Evolutionary conservation across 306 rosid species (phyloP).

Genomic region (Notholithocarpus densiflorus): DNA sequence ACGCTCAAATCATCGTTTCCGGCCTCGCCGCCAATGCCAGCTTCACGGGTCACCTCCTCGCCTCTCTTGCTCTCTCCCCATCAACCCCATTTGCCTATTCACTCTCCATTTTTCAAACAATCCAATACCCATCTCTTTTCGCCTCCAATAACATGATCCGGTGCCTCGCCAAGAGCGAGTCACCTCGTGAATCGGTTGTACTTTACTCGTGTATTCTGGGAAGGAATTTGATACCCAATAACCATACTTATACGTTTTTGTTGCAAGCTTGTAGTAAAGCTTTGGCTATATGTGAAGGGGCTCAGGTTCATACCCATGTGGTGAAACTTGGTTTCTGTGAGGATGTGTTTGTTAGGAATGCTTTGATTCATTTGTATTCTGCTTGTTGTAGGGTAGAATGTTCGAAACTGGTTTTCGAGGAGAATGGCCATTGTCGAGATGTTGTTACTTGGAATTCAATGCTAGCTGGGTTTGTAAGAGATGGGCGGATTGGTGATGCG

Average conservation of each 20-base stretch:
- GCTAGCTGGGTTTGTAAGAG: constrained; percentile 46
- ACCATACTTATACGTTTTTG: constrained; percentile 67
- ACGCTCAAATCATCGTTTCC: constrained; percentile 45
- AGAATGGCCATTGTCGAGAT: constrained; percentile 41
- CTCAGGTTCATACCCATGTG: constrained; percentile 50
- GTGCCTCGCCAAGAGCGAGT: constrained; percentile 47
- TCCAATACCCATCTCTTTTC: constrained; percentile 43
- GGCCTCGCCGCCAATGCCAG: constrained; percentile 32
- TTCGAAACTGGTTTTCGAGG: constrained; percentile 54
- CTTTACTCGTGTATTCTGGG: constrained; percentile 44
- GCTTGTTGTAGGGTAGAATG: constrained; percentile 33
- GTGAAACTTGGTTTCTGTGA: constrained; percentile 46
- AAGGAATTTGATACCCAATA: constrained; percentile 44
- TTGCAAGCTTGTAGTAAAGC: constrained; percentile 55
- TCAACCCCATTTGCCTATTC: constrained; percentile 31
- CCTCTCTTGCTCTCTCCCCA: constrained; percentile 37
- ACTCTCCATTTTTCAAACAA: constrained; percentile 37
- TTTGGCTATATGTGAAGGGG: constrained; percentile 42
- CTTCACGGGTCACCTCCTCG: constrained; percentile 51
- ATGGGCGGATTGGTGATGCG: constrained; percentile 45
- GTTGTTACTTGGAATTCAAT: constrained; percentile 77
- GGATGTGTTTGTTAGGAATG: constrained; percentile 58
- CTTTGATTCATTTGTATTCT: constrained; percentile 57
- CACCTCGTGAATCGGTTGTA: constrained; percentile 31
- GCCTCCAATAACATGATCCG: constrained; percentile 67